Percentiles rank a stretch among this genome's conserved stretches.
Evolutionary conservation across 805 yeast genomes (phyloP).

Genomic region (Cyberlindnera mycetangii): DNA sequence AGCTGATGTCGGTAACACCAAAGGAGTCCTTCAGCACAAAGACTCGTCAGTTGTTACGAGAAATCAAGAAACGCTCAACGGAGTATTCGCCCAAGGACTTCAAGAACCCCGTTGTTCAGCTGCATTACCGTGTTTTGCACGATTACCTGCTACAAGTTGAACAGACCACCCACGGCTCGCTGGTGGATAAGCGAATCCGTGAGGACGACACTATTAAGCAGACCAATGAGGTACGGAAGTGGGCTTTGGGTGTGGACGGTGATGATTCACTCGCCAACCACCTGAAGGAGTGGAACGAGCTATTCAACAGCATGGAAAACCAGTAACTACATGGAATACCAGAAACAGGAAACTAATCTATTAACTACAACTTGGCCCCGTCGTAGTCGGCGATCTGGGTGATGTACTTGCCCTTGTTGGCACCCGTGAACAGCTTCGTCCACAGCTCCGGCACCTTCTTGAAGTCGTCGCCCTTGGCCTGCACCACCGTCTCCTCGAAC

Average conservation of each 20-base stretch:
- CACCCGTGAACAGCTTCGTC: conserved; percentile 43
- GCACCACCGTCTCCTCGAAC: conserved; percentile 37
- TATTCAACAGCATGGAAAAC: conserved; percentile 21
- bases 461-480: conserved; percentile 41
- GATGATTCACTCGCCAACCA: conserved; percentile 24
- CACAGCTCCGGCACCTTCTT: conserved; percentile 44
- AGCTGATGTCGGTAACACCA: conserved; percentile 8
- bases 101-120: conserved; percentile 64
- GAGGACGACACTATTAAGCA: conserved; percentile 36
- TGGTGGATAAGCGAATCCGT: conserved; percentile 14
- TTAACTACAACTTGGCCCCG: background rate
- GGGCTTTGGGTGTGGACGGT: conserved; percentile 28
- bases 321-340: no score
- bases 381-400: conserved; percentile 32
- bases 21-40: conserved; percentile 13
- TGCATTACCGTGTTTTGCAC: conserved; percentile 62
- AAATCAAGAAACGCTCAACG: conserved; percentile 38
- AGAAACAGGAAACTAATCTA: no score
- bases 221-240: conserved; percentile 29
- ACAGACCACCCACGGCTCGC: conserved; percentile 8
- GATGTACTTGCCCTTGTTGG: conserved; percentile 49
- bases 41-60: conserved; percentile 26
- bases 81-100: conserved; percentile 54
- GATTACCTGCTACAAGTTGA: conserved; percentile 63
- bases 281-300: conserved; percentile 33